Evolutionary conservation across 768 basidiomycete genomes (phyloP).

Genomic region (Lactarius akahatsu): DNA sequence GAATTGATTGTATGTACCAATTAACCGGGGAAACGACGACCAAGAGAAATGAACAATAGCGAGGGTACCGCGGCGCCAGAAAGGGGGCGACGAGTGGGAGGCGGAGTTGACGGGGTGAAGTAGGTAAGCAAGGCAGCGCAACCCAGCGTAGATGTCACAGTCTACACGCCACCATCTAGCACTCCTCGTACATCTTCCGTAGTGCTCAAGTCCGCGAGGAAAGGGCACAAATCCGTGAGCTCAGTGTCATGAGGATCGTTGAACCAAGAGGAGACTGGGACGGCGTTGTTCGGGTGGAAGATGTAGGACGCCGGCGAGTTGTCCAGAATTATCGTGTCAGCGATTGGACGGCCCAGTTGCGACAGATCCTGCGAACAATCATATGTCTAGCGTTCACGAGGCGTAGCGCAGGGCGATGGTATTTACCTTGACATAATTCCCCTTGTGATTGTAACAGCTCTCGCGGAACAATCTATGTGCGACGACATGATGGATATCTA

Average conservation of each 20-base stretch:
- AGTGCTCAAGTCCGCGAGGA: slow-evolving; percentile 81
- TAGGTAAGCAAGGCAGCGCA: slow-evolving; percentile 1
- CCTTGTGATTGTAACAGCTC: slow-evolving; percentile 98
- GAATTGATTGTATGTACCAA: slow-evolving; percentile 32
- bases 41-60: slow-evolving; percentile 23
- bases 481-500: slow-evolving; percentile 90
- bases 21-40: slow-evolving; percentile 30
- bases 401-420: neutral
- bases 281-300: slow-evolving; percentile 98
- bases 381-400: slow-evolving; percentile 1
- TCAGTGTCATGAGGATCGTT: slow-evolving; percentile 99
- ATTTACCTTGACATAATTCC: slow-evolving; percentile 95
- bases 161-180: slow-evolving; percentile 77
- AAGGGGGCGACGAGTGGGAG: neutral
- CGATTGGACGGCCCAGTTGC: slow-evolving; percentile 91
- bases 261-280: slow-evolving; percentile 99
- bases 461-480: slow-evolving; percentile 94
- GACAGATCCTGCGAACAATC: slow-evolving; percentile 74
- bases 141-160: slow-evolving; percentile 8
- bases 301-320: slow-evolving; percentile 99
- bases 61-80: slow-evolving; percentile 18
- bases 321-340: slow-evolving; percentile 95
- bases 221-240: slow-evolving; percentile 91
- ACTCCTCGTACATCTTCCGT: slow-evolving; percentile 92
- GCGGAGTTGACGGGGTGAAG: neutral